Evolutionary conservation across 73 alveolate genomes (phyloP), one percentile per base, ranked within the genome.

Genomic region (Paramecium tetraurelia): DNA sequence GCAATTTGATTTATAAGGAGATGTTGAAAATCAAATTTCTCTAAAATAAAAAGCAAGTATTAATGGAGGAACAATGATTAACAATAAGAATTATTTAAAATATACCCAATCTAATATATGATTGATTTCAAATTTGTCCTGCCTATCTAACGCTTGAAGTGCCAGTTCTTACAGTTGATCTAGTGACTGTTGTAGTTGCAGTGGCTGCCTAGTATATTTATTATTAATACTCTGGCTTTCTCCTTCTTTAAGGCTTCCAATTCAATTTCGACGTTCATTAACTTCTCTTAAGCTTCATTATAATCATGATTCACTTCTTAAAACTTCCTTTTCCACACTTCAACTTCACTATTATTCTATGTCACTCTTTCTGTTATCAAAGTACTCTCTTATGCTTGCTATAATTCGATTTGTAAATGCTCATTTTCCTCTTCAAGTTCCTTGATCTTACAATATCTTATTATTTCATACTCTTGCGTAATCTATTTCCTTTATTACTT

Each of bases 171-270:
- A 63, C 46, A 5, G 84, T 63, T 27, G 84, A 63, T 63, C 84
- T 63, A 2, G 84, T 63, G n/a, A 63, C 84, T 27, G 84, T 63
- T 20, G 84, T 63, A 31, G 84, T 63, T 27, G 84, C 84, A 63
- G 77, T 48, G 27, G 59, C 59, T 48, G 59, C 40, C 77, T 59
- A 59, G 1, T 3, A 24, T 24, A 3, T 21, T 29, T 14, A 0
- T 59, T 33, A 63, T 63, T 11, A 4, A 5, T 63, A 63, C 84
- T 63, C 46, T 63, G 16, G 86, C 46, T 72, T 72, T 31, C 21
- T 72, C 59, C 18, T 72, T 72, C 86, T 72, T 72, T 72, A 72
- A 72, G 24, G 86, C 86, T 38, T 72, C 86, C 18, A 72, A 72
- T 72, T 72, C 86, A 10, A 43, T 40, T 72, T 72, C 86, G 12